These are phyloP conservation scores for Fusarium beomiforme DNA, from an alignment of 2,329 filamentous ascomycete species.

Conservation along the genomic window DNA sequence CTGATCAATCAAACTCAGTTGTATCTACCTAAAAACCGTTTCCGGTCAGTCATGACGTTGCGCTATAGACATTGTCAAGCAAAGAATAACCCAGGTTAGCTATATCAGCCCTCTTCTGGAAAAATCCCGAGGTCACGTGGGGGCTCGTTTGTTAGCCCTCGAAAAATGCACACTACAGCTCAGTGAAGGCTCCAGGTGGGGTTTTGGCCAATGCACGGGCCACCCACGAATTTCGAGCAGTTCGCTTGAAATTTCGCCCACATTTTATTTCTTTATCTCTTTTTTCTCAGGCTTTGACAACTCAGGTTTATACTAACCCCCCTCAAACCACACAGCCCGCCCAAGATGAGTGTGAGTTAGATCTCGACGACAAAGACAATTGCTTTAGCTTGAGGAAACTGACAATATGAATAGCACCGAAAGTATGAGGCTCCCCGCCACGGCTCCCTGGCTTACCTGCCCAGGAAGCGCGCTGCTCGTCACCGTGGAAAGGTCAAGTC, in stretches of 20 bases:
- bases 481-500: conserved; percentile 99
- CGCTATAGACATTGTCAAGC: not conserved
- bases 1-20: conserved; percentile 27
- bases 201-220: conserved; percentile 32
- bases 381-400: conserved; percentile 41
- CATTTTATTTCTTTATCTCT: conserved; percentile 48
- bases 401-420: conserved; percentile 55
- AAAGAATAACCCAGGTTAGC: not conserved
- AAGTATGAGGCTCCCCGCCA: conserved; percentile 89
- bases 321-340: conserved; percentile 50
- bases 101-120: too few species aligned
- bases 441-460: conserved; percentile 89
- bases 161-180: not conserved
- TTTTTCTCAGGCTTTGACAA: conserved; percentile 49
- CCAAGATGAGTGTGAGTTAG: conserved; percentile 55
- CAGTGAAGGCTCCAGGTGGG: conserved; percentile 14
- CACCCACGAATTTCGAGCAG: conserved; percentile 39
- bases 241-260: conserved; percentile 55
- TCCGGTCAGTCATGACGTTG: not conserved
- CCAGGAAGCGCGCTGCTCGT: conserved; percentile 90
- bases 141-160: not conserved
- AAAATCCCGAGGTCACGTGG: too few species aligned
- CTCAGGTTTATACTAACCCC: conserved; percentile 50
- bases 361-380: conserved; percentile 30
- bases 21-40: not conserved